phyloP scores from a whole-genome alignment of 805 yeast species.

The Saccharomyces jurei region DNA sequence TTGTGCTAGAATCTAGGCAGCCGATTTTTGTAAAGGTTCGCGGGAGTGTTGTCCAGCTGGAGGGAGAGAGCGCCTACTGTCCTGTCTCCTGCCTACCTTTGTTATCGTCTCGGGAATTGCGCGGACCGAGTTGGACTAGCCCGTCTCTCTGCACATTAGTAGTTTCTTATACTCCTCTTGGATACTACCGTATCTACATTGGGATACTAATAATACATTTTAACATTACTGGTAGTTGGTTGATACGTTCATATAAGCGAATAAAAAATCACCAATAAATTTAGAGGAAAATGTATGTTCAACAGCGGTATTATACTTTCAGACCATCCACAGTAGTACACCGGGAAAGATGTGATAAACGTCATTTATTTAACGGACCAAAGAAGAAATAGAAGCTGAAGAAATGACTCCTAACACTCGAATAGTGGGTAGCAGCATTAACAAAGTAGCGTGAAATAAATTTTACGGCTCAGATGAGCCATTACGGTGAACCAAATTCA shows the following conservation, averaged over 20 bases:
- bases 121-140: neutral
- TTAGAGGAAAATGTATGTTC: neutral
- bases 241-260: neutral
- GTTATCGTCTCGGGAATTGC: neutral
- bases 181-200: neutral
- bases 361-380: neutral
- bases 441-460: too few species aligned
- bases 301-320: neutral
- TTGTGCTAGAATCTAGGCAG: neutral
- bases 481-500: neutral
- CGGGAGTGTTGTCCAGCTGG: neutral
- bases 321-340: neutral
- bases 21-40: neutral
- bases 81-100: neutral
- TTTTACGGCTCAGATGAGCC: neutral
- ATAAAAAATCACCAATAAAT: neutral
- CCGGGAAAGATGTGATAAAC: neutral
- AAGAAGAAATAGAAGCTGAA: neutral
- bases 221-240: neutral
- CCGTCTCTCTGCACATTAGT: neutral
- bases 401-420: too few species aligned
- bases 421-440: neutral
- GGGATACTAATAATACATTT: neutral
- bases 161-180: neutral
- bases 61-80: neutral